These are phyloP conservation scores for Stephania cephalantha DNA, from an alignment of 164 flowering plant genomes.

Conservation along the genomic window DNA sequence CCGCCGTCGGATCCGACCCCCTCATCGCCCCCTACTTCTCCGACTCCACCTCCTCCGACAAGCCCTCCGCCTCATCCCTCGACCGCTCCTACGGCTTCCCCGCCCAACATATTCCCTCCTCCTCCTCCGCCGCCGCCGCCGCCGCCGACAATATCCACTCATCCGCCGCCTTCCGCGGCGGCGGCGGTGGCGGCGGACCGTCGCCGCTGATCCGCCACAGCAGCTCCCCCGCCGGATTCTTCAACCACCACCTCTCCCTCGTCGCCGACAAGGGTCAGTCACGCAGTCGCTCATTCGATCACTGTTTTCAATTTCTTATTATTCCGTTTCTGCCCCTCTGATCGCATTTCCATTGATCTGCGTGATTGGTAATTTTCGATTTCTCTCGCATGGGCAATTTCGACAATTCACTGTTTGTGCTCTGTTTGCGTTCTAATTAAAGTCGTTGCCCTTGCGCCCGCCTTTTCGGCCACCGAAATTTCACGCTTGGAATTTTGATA, in stretches of 20 bases:
- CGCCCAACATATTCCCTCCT: neutral
- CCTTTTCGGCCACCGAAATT: neutral
- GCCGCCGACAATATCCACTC: slow-evolving; percentile 12
- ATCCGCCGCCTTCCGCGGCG: slow-evolving; percentile 28
- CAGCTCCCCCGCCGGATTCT: slow-evolving; percentile 77
- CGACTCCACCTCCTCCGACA: neutral
- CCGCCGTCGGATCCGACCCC: slow-evolving; percentile 11
- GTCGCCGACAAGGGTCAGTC: slow-evolving; percentile 38
- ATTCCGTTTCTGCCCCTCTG: neutral
- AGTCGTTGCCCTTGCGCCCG: neutral
- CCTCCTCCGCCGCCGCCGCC: neutral
- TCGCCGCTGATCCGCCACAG: slow-evolving; percentile 52
- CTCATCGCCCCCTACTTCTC: neutral
- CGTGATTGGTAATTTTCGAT: neutral
- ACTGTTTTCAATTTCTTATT: neutral
- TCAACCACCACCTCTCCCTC: slow-evolving; percentile 38
- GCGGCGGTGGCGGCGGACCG: slow-evolving; percentile 15
- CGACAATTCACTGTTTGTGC: neutral
- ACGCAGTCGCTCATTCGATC: no score
- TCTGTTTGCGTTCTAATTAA: neutral
- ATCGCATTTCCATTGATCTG: neutral
- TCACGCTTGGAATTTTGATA: no score
- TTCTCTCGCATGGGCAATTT: neutral
- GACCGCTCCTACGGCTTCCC: neutral
- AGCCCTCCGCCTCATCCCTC: neutral